Evolutionary conservation across 2,329 filamentous ascomycete genomes (phyloP).

Genomic region (Aspergillus felis): DNA sequence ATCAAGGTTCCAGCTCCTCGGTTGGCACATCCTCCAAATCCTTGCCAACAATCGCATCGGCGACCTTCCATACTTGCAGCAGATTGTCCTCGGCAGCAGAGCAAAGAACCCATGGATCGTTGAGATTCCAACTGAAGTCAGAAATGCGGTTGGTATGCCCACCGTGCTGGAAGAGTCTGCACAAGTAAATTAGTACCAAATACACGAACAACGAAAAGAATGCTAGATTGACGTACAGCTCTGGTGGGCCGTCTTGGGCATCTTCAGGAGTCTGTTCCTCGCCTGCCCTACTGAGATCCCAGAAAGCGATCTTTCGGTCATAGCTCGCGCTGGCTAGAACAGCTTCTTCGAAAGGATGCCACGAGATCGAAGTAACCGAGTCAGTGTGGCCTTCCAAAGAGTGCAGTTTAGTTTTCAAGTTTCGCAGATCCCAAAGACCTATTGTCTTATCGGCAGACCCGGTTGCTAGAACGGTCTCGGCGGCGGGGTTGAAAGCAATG

Average conservation of each 20-base stretch:
- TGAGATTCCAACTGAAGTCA: slow-evolving; percentile 97
- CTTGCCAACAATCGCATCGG: slow-evolving; percentile 74
- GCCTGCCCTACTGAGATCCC: slow-evolving; percentile 88
- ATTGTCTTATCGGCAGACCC: slow-evolving; percentile 95
- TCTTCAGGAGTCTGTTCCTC: slow-evolving; percentile 95
- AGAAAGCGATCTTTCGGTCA: slow-evolving; percentile 90
- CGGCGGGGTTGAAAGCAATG: slow-evolving; percentile 88
- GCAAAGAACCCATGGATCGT: slow-evolving; percentile 94
- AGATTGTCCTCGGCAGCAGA: slow-evolving; percentile 96
- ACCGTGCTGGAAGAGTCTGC: slow-evolving; percentile 92
- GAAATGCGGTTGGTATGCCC: slow-evolving; percentile 95
- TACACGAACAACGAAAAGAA: slow-evolving; percentile 2
- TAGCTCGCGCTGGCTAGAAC: slow-evolving; percentile 90
- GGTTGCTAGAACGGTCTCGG: slow-evolving; percentile 86
- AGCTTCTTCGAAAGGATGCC: slow-evolving; percentile 87
- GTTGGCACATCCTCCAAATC: slow-evolving; percentile 71
- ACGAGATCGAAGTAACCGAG: slow-evolving; percentile 84
- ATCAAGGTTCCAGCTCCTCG: slow-evolving; percentile 65
- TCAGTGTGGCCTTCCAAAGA: slow-evolving; percentile 83
- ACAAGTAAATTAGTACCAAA: slow-evolving; percentile 3
- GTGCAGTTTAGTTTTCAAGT: slow-evolving; percentile 85
- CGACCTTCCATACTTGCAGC: slow-evolving; percentile 89
- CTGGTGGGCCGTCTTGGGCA: slow-evolving; percentile 88
- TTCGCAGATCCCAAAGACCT: slow-evolving; percentile 90
- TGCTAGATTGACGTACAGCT: slow-evolving; percentile 63